These are phyloP conservation scores for Dioscorea dumetorum DNA, from an alignment of 106 monocot species.

Conservation along the genomic window DNA sequence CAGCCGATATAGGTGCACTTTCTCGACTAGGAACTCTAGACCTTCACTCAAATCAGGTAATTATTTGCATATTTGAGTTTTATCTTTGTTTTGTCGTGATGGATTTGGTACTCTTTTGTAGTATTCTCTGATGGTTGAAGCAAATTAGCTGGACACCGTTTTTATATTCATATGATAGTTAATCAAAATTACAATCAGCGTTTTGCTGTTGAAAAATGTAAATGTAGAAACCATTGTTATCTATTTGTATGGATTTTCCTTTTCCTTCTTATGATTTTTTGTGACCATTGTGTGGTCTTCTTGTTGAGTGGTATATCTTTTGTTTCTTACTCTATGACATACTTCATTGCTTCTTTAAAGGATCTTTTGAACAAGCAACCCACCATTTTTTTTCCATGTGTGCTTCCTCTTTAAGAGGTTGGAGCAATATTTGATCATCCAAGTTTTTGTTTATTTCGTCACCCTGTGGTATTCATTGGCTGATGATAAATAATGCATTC, in stretches of 20 bases:
- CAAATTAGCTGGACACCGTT: background rate
- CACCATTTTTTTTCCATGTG: background rate
- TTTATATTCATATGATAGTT: no score
- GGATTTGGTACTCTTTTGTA: background rate
- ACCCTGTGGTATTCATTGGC: background rate
- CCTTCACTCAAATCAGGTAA: constrained; percentile 95
- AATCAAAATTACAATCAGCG: background rate
- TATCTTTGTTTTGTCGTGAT: background rate
- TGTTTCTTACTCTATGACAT: background rate
- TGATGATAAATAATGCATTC: constrained; percentile 11
- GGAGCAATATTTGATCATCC: background rate
- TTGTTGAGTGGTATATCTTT: background rate
- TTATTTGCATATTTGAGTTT: background rate
- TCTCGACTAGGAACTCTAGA: constrained; percentile 73
- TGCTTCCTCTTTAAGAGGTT: no score
- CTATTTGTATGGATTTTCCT: background rate
- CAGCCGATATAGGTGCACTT: constrained; percentile 75
- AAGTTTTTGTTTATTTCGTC: background rate
- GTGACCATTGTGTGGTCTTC: no score
- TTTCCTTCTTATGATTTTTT: no score
- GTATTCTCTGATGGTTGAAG: background rate
- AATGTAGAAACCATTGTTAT: background rate
- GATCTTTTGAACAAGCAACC: background rate
- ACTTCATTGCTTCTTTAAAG: background rate
- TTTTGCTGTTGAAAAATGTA: background rate